Percentiles rank a stretch among this genome's conserved stretches.
Conservation (phyloP, 192 early-diverging fungal genomes). For the Rhizoclosmatium globosum region DNA sequence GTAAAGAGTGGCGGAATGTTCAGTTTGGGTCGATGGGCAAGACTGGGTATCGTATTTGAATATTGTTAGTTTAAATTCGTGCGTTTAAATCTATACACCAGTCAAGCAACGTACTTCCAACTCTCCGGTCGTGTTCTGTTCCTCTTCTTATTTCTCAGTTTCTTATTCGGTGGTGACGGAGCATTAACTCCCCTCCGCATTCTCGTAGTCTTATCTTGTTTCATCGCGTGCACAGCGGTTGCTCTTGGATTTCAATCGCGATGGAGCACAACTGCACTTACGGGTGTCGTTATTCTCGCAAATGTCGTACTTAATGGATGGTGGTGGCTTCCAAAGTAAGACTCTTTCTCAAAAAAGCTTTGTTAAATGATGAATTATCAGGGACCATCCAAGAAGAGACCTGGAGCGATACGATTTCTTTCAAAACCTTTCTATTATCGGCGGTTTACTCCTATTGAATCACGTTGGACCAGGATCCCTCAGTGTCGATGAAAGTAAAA, state of each 20-base stretch:
- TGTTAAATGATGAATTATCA: neutral
- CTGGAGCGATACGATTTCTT: conserved; percentile 89
- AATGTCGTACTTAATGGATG: conserved; percentile 96
- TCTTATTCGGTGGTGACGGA: conserved; percentile 80
- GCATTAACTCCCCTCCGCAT: conserved; percentile 67
- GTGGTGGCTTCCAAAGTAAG: conserved; percentile 80
- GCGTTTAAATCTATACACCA: neutral
- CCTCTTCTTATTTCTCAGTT: conserved; percentile 89
- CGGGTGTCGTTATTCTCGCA: conserved; percentile 82
- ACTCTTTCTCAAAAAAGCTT: neutral
- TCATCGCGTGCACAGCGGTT: conserved; percentile 89
- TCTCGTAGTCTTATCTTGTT: conserved; percentile 64
- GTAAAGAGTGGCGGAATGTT: conserved; percentile 2
- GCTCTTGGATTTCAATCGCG: conserved; percentile 96
- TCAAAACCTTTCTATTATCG: conserved; percentile 93
- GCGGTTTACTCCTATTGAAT: conserved; percentile 90
- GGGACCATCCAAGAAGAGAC: conserved; percentile 10
- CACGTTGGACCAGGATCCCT: conserved; percentile 76
- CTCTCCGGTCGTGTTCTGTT: conserved; percentile 91
- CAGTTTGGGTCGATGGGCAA: neutral
- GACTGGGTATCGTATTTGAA: too few relatives aligned
- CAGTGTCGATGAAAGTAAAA: conserved; percentile 95
- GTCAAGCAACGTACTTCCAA: conserved; percentile 74
- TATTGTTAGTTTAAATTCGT: too few relatives aligned
- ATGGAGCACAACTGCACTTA: conserved; percentile 89